phyloP scores from a whole-genome alignment of 2,329 filamentous ascomycete genomes.

The Cordyceps farinosa region DNA sequence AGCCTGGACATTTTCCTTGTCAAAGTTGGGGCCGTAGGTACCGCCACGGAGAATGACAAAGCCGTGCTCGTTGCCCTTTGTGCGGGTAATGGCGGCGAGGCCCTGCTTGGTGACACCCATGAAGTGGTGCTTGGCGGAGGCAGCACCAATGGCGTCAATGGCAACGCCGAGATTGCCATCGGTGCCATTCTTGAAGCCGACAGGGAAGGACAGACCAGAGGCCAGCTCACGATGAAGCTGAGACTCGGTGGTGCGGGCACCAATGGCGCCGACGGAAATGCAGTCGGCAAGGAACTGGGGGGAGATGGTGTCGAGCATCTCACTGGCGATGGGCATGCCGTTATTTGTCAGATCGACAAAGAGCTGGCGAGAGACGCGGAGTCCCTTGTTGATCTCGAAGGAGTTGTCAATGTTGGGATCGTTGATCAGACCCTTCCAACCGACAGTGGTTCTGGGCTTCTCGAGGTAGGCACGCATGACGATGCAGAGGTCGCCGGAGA shows the following conservation, averaged over 20 bases:
- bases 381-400: constrained; percentile 98
- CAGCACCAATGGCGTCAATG: constrained; percentile 91
- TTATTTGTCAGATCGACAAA: constrained; percentile 83
- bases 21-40: constrained; percentile 89
- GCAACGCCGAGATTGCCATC: constrained; percentile 88
- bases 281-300: constrained; percentile 96
- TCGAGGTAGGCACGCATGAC: constrained; percentile 99
- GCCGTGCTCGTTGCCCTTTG: constrained; percentile 90
- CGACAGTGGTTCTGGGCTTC: constrained; percentile 96
- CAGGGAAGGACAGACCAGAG: constrained; percentile 91
- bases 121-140: constrained; percentile 87
- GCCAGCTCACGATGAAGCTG: constrained; percentile 96
- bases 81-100: constrained; percentile 89
- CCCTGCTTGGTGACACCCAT: constrained; percentile 98
- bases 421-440: constrained; percentile 99
- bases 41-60: constrained; percentile 95
- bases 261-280: constrained; percentile 92
- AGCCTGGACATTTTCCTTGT: constrained; percentile 74
- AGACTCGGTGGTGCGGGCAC: constrained; percentile 91
- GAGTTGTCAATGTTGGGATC: constrained; percentile 96
- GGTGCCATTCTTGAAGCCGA: constrained; percentile 99
- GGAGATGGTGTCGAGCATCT: constrained; percentile 99
- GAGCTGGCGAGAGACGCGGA: constrained; percentile 86
- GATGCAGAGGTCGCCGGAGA: constrained; percentile 79
- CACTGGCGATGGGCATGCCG: constrained; percentile 92